Base-by-base conservation (phyloP, 257 asterid species). In the Linaria vulgaris region DNA sequence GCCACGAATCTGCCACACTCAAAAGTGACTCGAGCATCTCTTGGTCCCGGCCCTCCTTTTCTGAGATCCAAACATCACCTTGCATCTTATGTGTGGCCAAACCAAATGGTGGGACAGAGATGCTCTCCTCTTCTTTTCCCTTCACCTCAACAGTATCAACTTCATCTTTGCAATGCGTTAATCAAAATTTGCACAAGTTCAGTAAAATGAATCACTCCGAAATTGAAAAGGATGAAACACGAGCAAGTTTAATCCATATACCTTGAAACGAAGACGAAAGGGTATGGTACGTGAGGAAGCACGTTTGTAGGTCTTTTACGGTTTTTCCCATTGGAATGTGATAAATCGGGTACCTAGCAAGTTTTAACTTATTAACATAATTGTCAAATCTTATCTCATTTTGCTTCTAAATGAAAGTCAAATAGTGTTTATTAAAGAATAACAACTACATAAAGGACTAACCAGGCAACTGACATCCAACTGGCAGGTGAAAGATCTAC, bases 391-490 rank as follows among this genome's bases (percentile, higher is more conserved):
- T 12, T 13, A 30, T 7, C 41, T 11, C 34, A 30, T 4, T 58
- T 20, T 19, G 3, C 13, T 16, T n/a, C n/a, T n/a, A n/a, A n/a
- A n/a, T n/a, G n/a, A n/a, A n/a, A n/a, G n/a, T n/a, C n/a, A n/a
- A n/a, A n/a, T n/a, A n/a, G n/a, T n/a, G n/a, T n/a, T n/a, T n/a
- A n/a, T n/a, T n/a, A n/a, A n/a, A n/a, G n/a, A n/a, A n/a, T n/a
- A n/a, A n/a, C n/a, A n/a, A n/a, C 6, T 8, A 8, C n/a, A 12
- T 61, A 14, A 69, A 64, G 57, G 57, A 59, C 79, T 38, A 74
- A 89, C 97, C 97, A 90, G 37, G 90, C 88, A 54, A 87, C 72
- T 0, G 97, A 88, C 90, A 90, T 81, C 97, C 97, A 90, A 78
- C 96, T 85, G 17, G 97, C 96, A 1, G 97, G 96, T 45, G 96